These are phyloP conservation scores for Citropsis articulata DNA, from an alignment of 345 rosid species.

Conservation along the genomic window DNA sequence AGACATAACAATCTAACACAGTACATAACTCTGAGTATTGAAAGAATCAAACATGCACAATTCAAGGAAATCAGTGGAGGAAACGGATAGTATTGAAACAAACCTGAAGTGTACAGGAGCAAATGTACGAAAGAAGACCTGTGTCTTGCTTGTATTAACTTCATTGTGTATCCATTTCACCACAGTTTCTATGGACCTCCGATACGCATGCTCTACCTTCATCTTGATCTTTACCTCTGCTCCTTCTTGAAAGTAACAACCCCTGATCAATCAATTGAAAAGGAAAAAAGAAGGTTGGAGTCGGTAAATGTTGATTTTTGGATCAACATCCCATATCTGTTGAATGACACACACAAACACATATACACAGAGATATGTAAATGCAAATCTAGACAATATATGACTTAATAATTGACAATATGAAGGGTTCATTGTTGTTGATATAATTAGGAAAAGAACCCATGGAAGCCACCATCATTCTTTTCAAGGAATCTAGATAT, in stretches of 20 bases:
- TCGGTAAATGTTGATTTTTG: too few relatives aligned
- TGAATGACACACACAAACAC: background rate
- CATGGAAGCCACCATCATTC: background rate
- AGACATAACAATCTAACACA: background rate
- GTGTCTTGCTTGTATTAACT: slow-evolving; percentile 66
- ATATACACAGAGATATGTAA: background rate
- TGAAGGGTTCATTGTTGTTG: slow-evolving; percentile 5
- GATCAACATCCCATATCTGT: background rate
- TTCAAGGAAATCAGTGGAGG: background rate
- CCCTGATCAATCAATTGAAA: slow-evolving; percentile 39
- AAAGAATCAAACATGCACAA: background rate
- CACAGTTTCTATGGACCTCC: slow-evolving; percentile 64
- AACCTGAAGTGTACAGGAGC: slow-evolving; percentile 99
- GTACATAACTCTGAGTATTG: background rate
- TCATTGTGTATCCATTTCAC: slow-evolving; percentile 61
- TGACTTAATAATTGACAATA: background rate
- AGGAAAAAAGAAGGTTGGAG: background rate
- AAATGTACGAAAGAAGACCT: slow-evolving; percentile 80
- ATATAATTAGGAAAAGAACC: background rate
- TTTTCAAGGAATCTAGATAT: slow-evolving; percentile 1
- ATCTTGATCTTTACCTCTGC: slow-evolving; percentile 50
- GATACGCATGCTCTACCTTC: slow-evolving; percentile 60
- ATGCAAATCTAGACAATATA: background rate
- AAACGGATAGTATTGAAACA: background rate
- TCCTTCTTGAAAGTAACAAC: slow-evolving; percentile 91